A percentile compares a stretch with the other conserved stretches of the same genome.
Conservation (phyloP, 768 basidiomycete species). For the Leccinum olivaceopallidum region DNA sequence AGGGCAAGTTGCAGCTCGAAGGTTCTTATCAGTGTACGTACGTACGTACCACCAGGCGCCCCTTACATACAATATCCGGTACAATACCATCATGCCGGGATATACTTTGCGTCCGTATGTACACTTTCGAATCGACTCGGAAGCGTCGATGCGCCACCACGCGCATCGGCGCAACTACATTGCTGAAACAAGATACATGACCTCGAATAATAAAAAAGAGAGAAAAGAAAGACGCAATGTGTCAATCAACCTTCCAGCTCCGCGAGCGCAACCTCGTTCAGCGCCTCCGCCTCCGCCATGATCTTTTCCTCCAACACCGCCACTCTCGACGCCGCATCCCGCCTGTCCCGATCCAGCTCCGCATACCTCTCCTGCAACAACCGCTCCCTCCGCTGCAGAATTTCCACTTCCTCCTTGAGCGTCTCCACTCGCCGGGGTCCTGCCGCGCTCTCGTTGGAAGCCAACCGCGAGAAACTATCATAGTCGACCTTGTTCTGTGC, state of each 20-base stretch:
- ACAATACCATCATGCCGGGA: background rate
- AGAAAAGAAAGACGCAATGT: background rate
- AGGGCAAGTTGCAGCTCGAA: background rate
- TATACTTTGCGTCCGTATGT: background rate
- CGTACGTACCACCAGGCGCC: too few species aligned
- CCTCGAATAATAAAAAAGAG: slow-evolving; percentile 1
- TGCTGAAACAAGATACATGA: background rate
- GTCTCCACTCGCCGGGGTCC: slow-evolving; percentile 76
- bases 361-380: slow-evolving; percentile 80
- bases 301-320: slow-evolving; percentile 78
- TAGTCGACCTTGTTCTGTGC: slow-evolving; percentile 66
- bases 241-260: slow-evolving; percentile 47
- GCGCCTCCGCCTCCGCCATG: slow-evolving; percentile 80
- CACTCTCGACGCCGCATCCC: slow-evolving; percentile 59
- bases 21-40: background rate
- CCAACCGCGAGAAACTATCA: slow-evolving; percentile 77
- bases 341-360: slow-evolving; percentile 74
- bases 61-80: background rate
- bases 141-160: background rate
- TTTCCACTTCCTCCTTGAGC: slow-evolving; percentile 87
- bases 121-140: background rate
- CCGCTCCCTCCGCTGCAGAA: slow-evolving; percentile 73
- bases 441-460: slow-evolving; percentile 67
- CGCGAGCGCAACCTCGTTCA: slow-evolving; percentile 76
- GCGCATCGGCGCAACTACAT: background rate